Evolutionary conservation across 2,329 filamentous ascomycete species (phyloP).

Genomic region (Erysiphe pulchra): DNA sequence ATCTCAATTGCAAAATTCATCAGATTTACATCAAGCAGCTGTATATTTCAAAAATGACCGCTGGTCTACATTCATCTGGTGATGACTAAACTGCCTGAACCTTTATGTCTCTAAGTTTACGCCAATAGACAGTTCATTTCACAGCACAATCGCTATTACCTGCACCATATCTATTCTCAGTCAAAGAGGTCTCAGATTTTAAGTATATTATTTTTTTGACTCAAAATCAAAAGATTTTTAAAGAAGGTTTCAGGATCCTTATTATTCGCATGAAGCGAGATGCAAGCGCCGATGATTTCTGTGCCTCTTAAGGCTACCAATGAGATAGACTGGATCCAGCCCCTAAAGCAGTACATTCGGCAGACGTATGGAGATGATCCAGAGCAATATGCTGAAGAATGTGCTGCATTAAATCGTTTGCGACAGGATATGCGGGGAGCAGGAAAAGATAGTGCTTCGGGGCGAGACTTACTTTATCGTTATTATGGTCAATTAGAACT

Average conservation of each 20-base stretch:
- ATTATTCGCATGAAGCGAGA: conserved; percentile 13
- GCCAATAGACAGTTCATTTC: conserved; percentile 16
- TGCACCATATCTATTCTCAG: too few species aligned
- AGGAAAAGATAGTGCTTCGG: conserved; percentile 84
- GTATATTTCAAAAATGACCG: too few species aligned
- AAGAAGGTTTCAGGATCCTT: too few species aligned
- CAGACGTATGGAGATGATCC: conserved; percentile 90
- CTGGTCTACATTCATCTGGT: too few species aligned
- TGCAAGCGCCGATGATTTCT: conserved; percentile 86
- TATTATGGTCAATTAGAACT: conserved; percentile 96
- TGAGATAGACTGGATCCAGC: conserved; percentile 93
- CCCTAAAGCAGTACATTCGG: conserved; percentile 80
- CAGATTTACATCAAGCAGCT: too few species aligned
- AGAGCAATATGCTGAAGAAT: conserved; percentile 87
- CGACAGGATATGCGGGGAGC: conserved; percentile 97
- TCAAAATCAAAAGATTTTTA: too few species aligned
- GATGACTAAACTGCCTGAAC: too few species aligned
- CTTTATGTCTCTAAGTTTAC: too few species aligned
- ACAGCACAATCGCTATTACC: too few species aligned
- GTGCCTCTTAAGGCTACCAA: conserved; percentile 81
- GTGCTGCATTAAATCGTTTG: conserved; percentile 74
- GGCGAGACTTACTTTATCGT: conserved; percentile 76
- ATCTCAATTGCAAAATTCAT: too few species aligned
- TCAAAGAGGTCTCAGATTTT: too few species aligned
- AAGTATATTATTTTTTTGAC: too few species aligned